A percentile compares a stretch with the other conserved stretches of the same genome.
Conservation (phyloP, 2,329 filamentous ascomycete species). For the Ascochyta clinopodiicola region DNA sequence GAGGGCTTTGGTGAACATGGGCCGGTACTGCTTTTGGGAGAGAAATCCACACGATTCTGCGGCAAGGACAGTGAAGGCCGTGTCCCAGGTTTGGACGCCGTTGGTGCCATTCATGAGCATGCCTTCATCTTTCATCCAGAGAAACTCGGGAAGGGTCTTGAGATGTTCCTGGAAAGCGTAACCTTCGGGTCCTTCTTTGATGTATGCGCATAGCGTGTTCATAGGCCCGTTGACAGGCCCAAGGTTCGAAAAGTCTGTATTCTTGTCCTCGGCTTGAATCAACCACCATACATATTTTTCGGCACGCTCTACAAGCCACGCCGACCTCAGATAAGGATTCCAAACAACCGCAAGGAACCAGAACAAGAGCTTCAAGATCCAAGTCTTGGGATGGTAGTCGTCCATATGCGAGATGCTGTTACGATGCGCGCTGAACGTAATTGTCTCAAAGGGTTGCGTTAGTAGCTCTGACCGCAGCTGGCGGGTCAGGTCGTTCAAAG, state of each 20-base stretch:
- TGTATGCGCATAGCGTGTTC: slow-evolving; percentile 87
- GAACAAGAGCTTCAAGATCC: slow-evolving; percentile 79
- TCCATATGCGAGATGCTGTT: slow-evolving; percentile 82
- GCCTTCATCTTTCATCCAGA: slow-evolving; percentile 92
- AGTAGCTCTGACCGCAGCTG: slow-evolving; percentile 83
- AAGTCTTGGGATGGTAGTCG: slow-evolving; percentile 92
- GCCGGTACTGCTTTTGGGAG: slow-evolving; percentile 76
- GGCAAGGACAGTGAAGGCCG: slow-evolving; percentile 85
- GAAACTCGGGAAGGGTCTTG: slow-evolving; percentile 80
- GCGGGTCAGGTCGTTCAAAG: slow-evolving; percentile 75
- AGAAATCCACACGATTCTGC: slow-evolving; percentile 80
- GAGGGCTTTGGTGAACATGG: slow-evolving; percentile 83
- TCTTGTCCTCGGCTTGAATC: slow-evolving; percentile 89
- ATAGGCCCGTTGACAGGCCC: slow-evolving; percentile 90
- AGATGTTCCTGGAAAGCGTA: slow-evolving; percentile 76
- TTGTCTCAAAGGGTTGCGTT: slow-evolving; percentile 75
- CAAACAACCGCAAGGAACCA: slow-evolving; percentile 81
- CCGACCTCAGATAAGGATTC: slow-evolving; percentile 75
- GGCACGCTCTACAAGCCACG: slow-evolving; percentile 70
- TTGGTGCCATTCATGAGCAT: slow-evolving; percentile 97
- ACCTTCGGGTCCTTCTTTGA: slow-evolving; percentile 79
- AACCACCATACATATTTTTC: slow-evolving; percentile 84
- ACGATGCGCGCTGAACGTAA: slow-evolving; percentile 78
- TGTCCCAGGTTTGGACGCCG: slow-evolving; percentile 98
- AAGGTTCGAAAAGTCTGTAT: slow-evolving; percentile 84